Evolutionary conservation across 768 basidiomycete species (phyloP).

Genomic region (Boletus sensibilis): DNA sequence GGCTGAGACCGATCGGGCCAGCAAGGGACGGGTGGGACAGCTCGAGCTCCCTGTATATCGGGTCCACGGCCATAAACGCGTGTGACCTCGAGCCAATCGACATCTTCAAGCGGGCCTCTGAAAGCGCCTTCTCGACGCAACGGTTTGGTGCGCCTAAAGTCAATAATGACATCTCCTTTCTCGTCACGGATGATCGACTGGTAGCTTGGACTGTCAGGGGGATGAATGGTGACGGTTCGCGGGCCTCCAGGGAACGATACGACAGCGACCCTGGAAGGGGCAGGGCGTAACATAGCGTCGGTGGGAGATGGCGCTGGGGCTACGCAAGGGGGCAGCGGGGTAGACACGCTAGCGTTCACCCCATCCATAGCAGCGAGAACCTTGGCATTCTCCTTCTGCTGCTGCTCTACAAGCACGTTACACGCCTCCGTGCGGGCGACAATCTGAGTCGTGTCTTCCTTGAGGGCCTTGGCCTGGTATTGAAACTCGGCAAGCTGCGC

Average conservation of each 20-base stretch:
- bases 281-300: background rate
- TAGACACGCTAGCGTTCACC: background rate
- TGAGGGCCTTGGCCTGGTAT: background rate
- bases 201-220: constrained; percentile 13
- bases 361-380: constrained; percentile 2
- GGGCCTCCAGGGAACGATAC: constrained; percentile 22
- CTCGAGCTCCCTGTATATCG: background rate
- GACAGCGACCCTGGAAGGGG: constrained; percentile 3
- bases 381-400: constrained; percentile 6
- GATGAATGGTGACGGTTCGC: constrained; percentile 24
- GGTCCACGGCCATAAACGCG: constrained; percentile 17
- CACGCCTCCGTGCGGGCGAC: constrained; percentile 6
- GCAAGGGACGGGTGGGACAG: background rate
- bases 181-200: constrained; percentile 19
- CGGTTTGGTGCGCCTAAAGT: constrained; percentile 10
- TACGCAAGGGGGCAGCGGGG: background rate
- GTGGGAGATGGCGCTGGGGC: background rate
- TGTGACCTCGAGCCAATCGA: constrained; percentile 4
- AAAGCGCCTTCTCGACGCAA: constrained; percentile 25
- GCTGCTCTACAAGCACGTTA: background rate
- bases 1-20: constrained; percentile 14
- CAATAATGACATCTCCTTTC: constrained; percentile 13
- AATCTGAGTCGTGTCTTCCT: constrained; percentile 7
- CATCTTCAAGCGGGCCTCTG: constrained; percentile 5
- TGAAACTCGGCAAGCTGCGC: constrained; percentile 6